Evolutionary conservation across 805 yeast species (phyloP).

Genomic region (Ogataea ramenticola): DNA sequence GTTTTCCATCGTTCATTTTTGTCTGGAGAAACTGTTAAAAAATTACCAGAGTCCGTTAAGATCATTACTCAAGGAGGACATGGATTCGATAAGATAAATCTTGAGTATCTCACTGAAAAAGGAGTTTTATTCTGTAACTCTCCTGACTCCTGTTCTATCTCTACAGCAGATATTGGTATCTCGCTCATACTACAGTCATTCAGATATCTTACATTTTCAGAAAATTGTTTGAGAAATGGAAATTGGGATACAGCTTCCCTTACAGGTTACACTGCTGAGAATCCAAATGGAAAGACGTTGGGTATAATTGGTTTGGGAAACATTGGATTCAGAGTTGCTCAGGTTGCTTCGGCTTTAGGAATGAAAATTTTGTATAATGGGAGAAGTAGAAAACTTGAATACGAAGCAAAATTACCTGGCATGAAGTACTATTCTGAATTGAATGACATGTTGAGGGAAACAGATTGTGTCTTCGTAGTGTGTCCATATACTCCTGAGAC

Average conservation of each 20-base stretch:
- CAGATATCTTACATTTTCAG: slow-evolving; percentile 31
- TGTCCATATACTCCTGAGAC: slow-evolving; percentile 35
- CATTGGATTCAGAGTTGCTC: slow-evolving; percentile 37
- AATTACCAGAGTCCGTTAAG: slow-evolving; percentile 27
- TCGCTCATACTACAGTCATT: slow-evolving; percentile 25
- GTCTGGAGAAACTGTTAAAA: slow-evolving; percentile 26
- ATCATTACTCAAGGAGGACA: slow-evolving; percentile 32
- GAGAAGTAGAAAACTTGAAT: slow-evolving; percentile 23
- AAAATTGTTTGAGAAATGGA: slow-evolving; percentile 28
- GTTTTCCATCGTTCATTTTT: slow-evolving; percentile 27
- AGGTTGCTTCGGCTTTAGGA: slow-evolving; percentile 34
- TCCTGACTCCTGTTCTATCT: slow-evolving; percentile 30
- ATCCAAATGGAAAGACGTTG: slow-evolving; percentile 34
- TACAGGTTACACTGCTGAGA: slow-evolving; percentile 28
- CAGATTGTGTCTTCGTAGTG: slow-evolving; percentile 28
- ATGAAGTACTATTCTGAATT: slow-evolving; percentile 18
- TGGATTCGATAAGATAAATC: slow-evolving; percentile 33
- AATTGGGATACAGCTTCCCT: slow-evolving; percentile 25
- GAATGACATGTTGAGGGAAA: slow-evolving; percentile 19
- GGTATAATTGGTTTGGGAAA: slow-evolving; percentile 44
- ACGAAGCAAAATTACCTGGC: slow-evolving; percentile 27
- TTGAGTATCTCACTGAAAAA: slow-evolving; percentile 26
- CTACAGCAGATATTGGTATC: slow-evolving; percentile 34
- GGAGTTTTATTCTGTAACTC: slow-evolving; percentile 31
- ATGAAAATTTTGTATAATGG: slow-evolving; percentile 37